These are phyloP conservation scores for Candida takata DNA, from an alignment of 805 yeast genomes.

Conservation along the genomic window DNA sequence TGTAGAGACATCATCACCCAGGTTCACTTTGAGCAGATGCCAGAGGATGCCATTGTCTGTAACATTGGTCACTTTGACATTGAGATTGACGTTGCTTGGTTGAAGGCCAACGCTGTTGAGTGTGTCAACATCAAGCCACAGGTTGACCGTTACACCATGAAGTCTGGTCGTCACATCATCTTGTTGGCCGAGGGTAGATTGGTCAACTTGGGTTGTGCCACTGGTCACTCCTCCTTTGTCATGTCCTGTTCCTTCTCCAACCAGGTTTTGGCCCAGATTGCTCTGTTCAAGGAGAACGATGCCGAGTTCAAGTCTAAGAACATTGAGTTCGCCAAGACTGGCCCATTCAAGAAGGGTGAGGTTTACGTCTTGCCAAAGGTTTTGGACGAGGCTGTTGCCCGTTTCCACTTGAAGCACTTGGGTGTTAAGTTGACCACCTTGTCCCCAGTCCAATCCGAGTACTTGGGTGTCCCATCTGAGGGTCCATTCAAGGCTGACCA, in stretches of 20 bases:
- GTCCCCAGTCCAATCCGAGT: slow-evolving; percentile 79
- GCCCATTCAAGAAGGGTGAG: slow-evolving; percentile 75
- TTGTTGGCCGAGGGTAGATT: slow-evolving; percentile 98
- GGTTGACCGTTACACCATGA: slow-evolving; percentile 93
- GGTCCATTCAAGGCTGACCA: slow-evolving; percentile 98
- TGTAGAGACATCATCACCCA: slow-evolving; percentile 96
- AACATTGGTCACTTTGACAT: slow-evolving; percentile 99
- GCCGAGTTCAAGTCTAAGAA: slow-evolving; percentile 67
- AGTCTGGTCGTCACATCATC: slow-evolving; percentile 87
- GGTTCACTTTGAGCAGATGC: slow-evolving; percentile 84
- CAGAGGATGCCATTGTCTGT: slow-evolving; percentile 98
- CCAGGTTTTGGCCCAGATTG: slow-evolving; percentile 98
- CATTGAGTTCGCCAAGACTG: slow-evolving; percentile 89
- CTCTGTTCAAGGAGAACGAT: slow-evolving; percentile 87
- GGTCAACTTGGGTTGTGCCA: slow-evolving; percentile 99
- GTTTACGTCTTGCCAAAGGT: slow-evolving; percentile 97
- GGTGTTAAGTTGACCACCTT: slow-evolving; percentile 82
- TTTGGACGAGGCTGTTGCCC: slow-evolving; percentile 97
- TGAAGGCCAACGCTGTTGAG: slow-evolving; percentile 87
- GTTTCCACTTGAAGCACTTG: slow-evolving; percentile 90
- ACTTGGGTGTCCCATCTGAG: slow-evolving; percentile 82
- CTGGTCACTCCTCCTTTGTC: slow-evolving; percentile 98
- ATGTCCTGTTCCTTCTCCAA: slow-evolving; percentile 99
- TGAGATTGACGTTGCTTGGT: slow-evolving; percentile 99
- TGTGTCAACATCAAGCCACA: slow-evolving; percentile 98